Evolutionary conservation across 2,329 filamentous ascomycete species (phyloP), one percentile per base, ranked within the genome.

Genomic region (Bipolaris zeicola): DNA sequence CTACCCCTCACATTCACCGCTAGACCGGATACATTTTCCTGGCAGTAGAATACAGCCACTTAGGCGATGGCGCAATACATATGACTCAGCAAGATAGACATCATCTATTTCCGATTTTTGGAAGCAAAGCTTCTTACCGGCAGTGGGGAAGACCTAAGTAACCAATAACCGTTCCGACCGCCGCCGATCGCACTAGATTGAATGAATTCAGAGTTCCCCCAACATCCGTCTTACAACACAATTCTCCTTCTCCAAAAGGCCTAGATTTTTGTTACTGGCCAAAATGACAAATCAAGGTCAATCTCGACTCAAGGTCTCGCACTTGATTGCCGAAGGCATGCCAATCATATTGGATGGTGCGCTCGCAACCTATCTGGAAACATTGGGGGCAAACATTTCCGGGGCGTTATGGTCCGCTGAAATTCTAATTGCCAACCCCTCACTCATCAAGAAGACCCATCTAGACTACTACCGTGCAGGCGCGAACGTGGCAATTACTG

Each of bases 281-380:
- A 39, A 20, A 20, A 57, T 57, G 54, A 36, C 44, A 24, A 31
- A 37, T 31, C 6, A 43, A 42, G 28, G 8, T 18, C 50, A 38
- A 6, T 34, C 34, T 34, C 39, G 57, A 42, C 47, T 50, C 14
- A 41, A 24, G 37, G 43, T 38, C 22, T 46, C 26, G 31, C 28
- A 55, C 16, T 54, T 66, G 28, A 68, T 74, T 46, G 14, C 37
- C 13, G 46, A 54, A n/a, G 57, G 58, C 11, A 63, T 62, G 8
- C 71, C 71, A 13, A 58, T 81, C 34, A 64, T 80, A 45, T 65
- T 82, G 38, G 80, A 82, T 55, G 80, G 80, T 31, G 80, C 77
- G 5, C 70, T 82, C 5, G 80, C 80, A 24, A 82, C 80, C 3
- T 77, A 81, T 54, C 72, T 82, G 14, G 80, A 81, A 61, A 68